Evolutionary conservation across 176 grass and related monocot species (phyloP).

Genomic region (Oryza longistaminata): DNA sequence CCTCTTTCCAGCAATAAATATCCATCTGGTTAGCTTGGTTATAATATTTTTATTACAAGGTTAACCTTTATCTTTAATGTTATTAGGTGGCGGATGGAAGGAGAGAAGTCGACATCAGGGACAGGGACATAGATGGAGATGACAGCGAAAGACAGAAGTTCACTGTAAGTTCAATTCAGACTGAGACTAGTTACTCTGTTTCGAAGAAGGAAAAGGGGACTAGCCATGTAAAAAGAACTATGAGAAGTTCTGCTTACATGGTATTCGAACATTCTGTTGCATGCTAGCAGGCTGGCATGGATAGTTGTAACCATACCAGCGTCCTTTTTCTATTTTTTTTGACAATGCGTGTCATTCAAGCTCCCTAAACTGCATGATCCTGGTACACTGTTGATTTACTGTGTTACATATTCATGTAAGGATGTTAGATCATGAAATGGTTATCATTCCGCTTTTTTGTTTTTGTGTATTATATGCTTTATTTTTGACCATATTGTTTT

Average conservation of each 20-base stretch:
- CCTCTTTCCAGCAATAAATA: slow-evolving; percentile 20
- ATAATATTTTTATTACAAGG: background rate
- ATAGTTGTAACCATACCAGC: background rate
- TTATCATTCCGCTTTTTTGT: slow-evolving; percentile 2
- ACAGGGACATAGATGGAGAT: slow-evolving; percentile 73
- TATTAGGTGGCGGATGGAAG: slow-evolving; percentile 84
- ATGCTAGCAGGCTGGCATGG: background rate
- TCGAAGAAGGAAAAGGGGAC: background rate
- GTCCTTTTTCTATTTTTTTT: background rate
- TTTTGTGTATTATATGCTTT: background rate
- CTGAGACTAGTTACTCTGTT: background rate
- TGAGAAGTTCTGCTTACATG: background rate
- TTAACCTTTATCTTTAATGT: slow-evolving; percentile 21
- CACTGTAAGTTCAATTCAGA: slow-evolving; percentile 58
- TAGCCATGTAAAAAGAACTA: background rate
- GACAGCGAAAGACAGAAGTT: slow-evolving; percentile 74
- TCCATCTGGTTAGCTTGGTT: background rate
- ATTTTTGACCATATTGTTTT: background rate
- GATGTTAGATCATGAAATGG: background rate
- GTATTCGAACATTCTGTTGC: background rate
- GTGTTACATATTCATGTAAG: background rate
- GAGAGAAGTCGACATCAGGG: slow-evolving; percentile 76
- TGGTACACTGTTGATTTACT: background rate
- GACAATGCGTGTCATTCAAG: background rate
- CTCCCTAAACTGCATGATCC: background rate